A percentile compares a stretch with the other conserved stretches of the same genome.
Evolutionary conservation across 441 rosid genomes (phyloP).

Genomic region (Gossypium davidsonii): DNA sequence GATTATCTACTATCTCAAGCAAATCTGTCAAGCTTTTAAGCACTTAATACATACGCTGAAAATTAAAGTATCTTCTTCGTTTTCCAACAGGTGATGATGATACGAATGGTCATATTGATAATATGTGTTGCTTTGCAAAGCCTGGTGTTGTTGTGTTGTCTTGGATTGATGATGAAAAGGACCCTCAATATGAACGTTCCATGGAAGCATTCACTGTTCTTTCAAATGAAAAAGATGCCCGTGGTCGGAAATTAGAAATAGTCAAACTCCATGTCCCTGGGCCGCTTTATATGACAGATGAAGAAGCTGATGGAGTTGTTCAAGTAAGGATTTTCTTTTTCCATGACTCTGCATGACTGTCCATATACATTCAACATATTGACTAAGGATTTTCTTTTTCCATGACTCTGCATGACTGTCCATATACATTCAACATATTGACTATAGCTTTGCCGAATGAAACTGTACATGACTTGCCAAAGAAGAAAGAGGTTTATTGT

Average conservation of each 20-base stretch:
- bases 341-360: not conserved
- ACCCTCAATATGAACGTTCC: constrained; percentile 67
- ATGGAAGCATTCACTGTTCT: constrained; percentile 53
- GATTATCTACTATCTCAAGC: not conserved
- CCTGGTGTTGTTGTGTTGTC: constrained; percentile 82
- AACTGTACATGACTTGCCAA: not conserved
- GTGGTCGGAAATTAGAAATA: constrained; percentile 63
- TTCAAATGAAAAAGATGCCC: constrained; percentile 53
- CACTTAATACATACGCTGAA: not conserved
- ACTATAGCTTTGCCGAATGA: not conserved
- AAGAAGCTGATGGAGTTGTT: constrained; percentile 68
- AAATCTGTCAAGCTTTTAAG: not conserved
- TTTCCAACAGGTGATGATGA: constrained; percentile 78
- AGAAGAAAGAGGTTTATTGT: not conserved
- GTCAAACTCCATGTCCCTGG: constrained; percentile 77
- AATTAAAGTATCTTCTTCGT: not conserved
- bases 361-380: not conserved
- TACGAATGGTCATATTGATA: constrained; percentile 89
- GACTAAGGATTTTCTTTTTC: not conserved
- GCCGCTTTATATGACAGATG: constrained; percentile 75
- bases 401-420: not conserved
- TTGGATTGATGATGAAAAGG: constrained; percentile 66
- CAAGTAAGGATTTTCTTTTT: constrained; percentile 28
- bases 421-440: not conserved
- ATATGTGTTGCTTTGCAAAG: constrained; percentile 85